phyloP scores from a whole-genome alignment of 768 basidiomycete species.

The Podaxis pistillaris region DNA sequence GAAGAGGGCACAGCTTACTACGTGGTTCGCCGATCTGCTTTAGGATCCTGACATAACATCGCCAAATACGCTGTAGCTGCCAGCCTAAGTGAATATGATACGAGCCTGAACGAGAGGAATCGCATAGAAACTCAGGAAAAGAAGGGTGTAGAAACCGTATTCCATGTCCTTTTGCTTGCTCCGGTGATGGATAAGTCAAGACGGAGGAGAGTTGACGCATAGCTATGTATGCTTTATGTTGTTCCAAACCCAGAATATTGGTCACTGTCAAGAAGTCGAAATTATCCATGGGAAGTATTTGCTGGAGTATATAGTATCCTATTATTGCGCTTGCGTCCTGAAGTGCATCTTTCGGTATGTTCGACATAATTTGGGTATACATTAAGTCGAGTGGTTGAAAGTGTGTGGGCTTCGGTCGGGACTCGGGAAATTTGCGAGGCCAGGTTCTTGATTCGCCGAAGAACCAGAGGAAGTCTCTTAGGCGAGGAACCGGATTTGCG shows the following conservation, averaged over 20 bases:
- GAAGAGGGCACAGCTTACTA: background rate
- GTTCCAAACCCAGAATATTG: conserved; percentile 3
- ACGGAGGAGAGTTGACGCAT: background rate
- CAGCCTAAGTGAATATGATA: background rate
- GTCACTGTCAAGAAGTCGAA: background rate
- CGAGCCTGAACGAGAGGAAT: background rate
- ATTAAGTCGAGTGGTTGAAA: background rate
- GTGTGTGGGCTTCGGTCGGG: background rate
- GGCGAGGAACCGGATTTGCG: background rate
- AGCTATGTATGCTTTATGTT: background rate
- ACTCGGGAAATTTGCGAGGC: background rate
- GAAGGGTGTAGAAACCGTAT: background rate
- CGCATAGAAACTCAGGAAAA: background rate
- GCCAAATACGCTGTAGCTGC: background rate
- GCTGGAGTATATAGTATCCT: background rate
- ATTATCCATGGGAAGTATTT: background rate
- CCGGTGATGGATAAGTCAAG: background rate
- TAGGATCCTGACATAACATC: background rate
- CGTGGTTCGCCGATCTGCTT: background rate
- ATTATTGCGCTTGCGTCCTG: background rate
- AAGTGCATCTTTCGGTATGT: background rate
- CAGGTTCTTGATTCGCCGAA: background rate
- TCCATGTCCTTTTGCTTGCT: background rate
- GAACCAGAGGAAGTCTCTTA: background rate
- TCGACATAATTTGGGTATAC: conserved; percentile 1